A percentile compares a stretch with the other conserved stretches of the same genome.
Conservation (phyloP, 2,329 filamentous ascomycete genomes). For the Oidium heveae region DNA sequence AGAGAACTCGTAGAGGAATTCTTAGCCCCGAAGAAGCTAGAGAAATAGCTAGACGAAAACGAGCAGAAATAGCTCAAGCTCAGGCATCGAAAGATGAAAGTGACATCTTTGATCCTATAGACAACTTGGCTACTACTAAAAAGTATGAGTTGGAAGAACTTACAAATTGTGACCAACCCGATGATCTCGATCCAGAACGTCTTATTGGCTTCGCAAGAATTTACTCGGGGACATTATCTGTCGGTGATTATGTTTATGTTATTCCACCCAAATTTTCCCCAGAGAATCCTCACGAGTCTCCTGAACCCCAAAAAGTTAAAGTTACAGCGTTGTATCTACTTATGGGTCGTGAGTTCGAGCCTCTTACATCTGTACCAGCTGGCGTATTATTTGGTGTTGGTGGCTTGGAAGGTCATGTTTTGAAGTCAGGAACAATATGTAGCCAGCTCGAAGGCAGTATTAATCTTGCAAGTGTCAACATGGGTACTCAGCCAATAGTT, state of each 20-base stretch:
- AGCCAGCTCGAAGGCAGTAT: constrained; percentile 65
- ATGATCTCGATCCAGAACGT: constrained; percentile 52
- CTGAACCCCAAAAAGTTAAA: constrained; percentile 57
- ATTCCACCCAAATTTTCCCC: constrained; percentile 84
- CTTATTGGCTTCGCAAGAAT: constrained; percentile 85
- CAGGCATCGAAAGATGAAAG: constrained; percentile 24
- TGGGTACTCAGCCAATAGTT: constrained; percentile 73
- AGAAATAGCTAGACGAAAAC: constrained; percentile 66
- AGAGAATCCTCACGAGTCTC: constrained; percentile 41
- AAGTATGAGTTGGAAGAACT: constrained; percentile 31
- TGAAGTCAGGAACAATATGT: constrained; percentile 87
- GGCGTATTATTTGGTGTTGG: constrained; percentile 90
- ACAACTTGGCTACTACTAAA: constrained; percentile 29
- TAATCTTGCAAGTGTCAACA: constrained; percentile 67
- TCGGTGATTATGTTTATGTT: constrained; percentile 80
- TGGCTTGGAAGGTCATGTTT: constrained; percentile 73
- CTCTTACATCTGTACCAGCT: constrained; percentile 61
- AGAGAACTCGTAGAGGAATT: constrained; percentile 44
- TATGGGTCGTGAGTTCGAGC: constrained; percentile 77
- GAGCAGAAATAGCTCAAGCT: constrained; percentile 63
- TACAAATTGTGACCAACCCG: constrained; percentile 21
- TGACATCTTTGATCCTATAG: constrained; percentile 14
- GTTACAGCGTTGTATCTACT: constrained; percentile 80
- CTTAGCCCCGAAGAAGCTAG: constrained; percentile 76
- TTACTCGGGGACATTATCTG: constrained; percentile 70